Base-by-base conservation (phyloP, 2,329 filamentous ascomycete genomes). In the Talaromyces islandicus region DNA sequence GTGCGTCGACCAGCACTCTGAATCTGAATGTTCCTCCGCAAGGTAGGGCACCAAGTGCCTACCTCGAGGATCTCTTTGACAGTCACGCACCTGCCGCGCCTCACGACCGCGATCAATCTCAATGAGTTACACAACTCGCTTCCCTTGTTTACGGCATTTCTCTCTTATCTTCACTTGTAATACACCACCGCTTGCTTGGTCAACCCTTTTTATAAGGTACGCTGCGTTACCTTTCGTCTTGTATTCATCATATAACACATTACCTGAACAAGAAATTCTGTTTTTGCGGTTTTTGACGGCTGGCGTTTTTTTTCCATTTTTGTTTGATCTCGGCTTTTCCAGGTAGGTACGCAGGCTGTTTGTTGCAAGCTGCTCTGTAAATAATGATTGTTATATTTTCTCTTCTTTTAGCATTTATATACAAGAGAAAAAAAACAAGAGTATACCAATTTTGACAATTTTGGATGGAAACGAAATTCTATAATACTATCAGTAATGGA, bases 51-150 rank as follows among this genome's bases (percentile, higher is more conserved):
- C 93, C 93, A 0, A 96, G 91, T 72, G 90, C 91, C 19, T 96
- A 92, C 71, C 80, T 97, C 43, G 92, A 97, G 62, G 92, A 97
- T 72, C 76, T 97, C 55, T 88, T 97, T 63, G 91, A 92, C 69
- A 90, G 89, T 64, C 88, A 92, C 69, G 63, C 65, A 38, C 64
- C 69, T 29, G 63, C 56, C 35, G 46, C 24, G 10, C 60, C 60
- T 14, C 51, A 43, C 21, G 56, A 56, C 46, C 48, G 25, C 53
- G 21, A 59, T 35, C 43, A 29, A 46, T 43, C 48, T 58, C 27
- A 17, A 54, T 58, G 50, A 51, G 25, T n/a, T 27, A 30, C 10
- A 52, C 30, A 25, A 24, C 48, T 52, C 7, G 19, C 14, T 4
- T 3, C 11, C 3, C 4, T 29, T 3, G 7, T 50, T 24, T 7